These are phyloP conservation scores for Malania oleifera DNA, from an alignment of 164 flowering plant species.

Conservation along the genomic window DNA sequence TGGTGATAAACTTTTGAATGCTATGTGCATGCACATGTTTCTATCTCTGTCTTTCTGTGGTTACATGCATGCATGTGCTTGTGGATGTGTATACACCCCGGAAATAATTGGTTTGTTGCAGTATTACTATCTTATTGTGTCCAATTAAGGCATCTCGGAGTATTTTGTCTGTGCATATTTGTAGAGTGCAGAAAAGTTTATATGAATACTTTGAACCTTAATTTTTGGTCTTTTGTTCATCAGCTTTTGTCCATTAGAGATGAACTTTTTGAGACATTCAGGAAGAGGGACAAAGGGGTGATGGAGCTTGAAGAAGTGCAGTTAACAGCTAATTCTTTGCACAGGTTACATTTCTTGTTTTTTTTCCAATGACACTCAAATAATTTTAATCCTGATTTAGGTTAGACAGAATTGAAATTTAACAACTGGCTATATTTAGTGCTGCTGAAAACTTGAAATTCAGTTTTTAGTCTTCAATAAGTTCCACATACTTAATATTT, in stretches of 20 bases:
- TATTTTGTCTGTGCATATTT: too few relatives aligned
- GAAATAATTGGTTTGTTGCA: not conserved
- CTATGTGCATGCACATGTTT: not conserved
- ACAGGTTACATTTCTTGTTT: conserved; percentile 39
- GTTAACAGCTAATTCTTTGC: conserved; percentile 80
- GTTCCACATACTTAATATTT: too few relatives aligned
- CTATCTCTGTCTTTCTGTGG: not conserved
- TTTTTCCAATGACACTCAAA: too few relatives aligned
- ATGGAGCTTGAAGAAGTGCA: conserved; percentile 94
- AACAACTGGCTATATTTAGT: not conserved
- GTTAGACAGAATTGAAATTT: too few relatives aligned
- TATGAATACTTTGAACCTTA: too few relatives aligned
- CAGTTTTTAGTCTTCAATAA: too few relatives aligned
- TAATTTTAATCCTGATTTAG: too few relatives aligned
- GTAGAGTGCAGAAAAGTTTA: too few relatives aligned
- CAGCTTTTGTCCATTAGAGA: conserved; percentile 90
- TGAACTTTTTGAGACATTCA: conserved; percentile 93
- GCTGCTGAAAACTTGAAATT: not conserved
- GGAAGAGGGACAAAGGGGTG: conserved; percentile 81
- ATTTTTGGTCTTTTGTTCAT: conserved; percentile 5
- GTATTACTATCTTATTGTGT: too few relatives aligned
- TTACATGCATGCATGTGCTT: not conserved
- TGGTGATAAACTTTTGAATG: too few relatives aligned
- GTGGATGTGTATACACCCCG: not conserved
- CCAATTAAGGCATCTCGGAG: too few relatives aligned